A percentile compares a stretch with the other conserved stretches of the same genome.
These are phyloP conservation scores for Eucalyptus tenuipes DNA, from an alignment of 345 rosid genomes.

Conservation along the genomic window DNA sequence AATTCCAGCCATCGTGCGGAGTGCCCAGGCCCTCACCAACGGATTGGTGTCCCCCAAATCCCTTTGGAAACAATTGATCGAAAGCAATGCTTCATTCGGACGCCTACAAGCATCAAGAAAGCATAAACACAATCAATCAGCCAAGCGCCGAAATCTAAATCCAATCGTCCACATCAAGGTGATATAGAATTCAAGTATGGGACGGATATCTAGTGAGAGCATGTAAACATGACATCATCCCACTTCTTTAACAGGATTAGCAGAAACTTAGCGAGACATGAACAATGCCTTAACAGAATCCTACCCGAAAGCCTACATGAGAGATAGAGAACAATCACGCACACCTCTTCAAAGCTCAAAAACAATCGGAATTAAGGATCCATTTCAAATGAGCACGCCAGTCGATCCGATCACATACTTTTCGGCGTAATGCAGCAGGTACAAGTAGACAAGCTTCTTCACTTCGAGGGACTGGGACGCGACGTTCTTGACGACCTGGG, in stretches of 20 bases:
- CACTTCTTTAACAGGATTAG: background rate
- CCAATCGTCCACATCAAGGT: background rate
- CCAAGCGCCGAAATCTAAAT: background rate
- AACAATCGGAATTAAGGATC: background rate
- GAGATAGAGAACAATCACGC: background rate
- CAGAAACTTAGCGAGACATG: background rate
- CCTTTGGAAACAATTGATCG: conserved; percentile 89
- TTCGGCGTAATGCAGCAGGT: conserved; percentile 90
- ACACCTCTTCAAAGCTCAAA: background rate
- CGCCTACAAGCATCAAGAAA: conserved; percentile 40
- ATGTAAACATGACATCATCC: background rate
- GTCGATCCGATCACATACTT: conserved; percentile 30
- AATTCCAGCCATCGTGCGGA: conserved; percentile 95
- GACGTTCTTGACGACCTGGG: conserved; percentile 96
- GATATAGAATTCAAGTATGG: background rate
- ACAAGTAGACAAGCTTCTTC: conserved; percentile 93
- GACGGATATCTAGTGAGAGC: background rate
- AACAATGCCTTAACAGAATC: background rate
- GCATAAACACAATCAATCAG: background rate
- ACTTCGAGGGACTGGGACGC: conserved; percentile 93
- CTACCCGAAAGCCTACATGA: background rate
- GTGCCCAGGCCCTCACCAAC: conserved; percentile 95
- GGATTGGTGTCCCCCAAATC: conserved; percentile 97
- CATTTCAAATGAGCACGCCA: background rate
- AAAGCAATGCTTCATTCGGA: conserved; percentile 91